Evolutionary conservation across 192 early-diverging fungal genomes (phyloP), one percentile per base, ranked within the genome.

Genomic region (Backusella sp.): DNA sequence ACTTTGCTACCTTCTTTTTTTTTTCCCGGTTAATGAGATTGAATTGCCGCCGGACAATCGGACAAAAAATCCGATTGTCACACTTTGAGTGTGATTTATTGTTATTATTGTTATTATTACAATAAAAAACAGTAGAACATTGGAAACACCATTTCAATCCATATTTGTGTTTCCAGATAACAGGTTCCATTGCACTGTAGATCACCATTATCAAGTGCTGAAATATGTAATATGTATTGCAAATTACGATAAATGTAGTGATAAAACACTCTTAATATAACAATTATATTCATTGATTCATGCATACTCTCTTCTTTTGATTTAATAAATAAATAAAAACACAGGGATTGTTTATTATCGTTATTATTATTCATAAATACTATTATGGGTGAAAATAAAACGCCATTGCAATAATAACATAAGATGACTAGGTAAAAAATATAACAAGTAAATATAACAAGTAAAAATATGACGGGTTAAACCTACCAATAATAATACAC

Each of bases 321-420:
- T 19, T 53, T 5, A n/a, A 53, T n/a, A 21, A 17, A 19, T 32
- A 17, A 52, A 52, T 1, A 52, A 52, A 52, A 52, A 39, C 37
- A 39, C 37, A 32, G 32, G 32, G 32, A 32, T 32, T 32, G 30
- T 39, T 12, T 39, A 39, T 62, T 62, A 62, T 23, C 8, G 8
- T 53, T 21, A 53, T 21, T 53, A 53, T n/a, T 21, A 53, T 53
- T 53, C 6, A 53, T 53, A 53, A 28, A 28, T 8, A 8, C 21
- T 21, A 32, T 74, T 74, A 66, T 3, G 91, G 90, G 73, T 91
- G 88, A 74, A 92, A 90, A 80, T 86, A 96, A 74, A 94, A 96
- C 5, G 94, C 95, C 28, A 94, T 87, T 36, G 89, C 92, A 70
- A 99, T 89, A 52, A 99, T 95, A 23, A 88, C 42, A 86, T 98